Percentiles rank a stretch among this genome's conserved stretches.
phyloP scores from a whole-genome alignment of 805 yeast species.

The Ogataea nonfermentans region DNA sequence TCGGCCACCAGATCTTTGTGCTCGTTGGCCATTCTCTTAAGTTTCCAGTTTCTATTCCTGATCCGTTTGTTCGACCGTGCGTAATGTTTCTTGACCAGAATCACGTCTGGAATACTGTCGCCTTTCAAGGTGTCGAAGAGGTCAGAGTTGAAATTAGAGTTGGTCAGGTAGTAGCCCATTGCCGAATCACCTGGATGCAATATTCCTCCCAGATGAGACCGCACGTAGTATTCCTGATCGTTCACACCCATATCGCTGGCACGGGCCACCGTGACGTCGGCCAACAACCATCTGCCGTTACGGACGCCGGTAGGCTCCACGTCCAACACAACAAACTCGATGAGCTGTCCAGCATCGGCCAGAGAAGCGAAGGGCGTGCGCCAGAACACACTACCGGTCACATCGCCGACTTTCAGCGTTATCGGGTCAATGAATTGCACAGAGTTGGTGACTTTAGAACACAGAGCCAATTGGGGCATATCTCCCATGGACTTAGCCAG shows the following conservation, averaged over 20 bases:
- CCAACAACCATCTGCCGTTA: constrained; percentile 74
- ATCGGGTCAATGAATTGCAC: constrained; percentile 85
- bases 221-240: constrained; percentile 76
- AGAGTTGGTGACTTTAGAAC: constrained; percentile 79
- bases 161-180: constrained; percentile 83
- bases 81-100: constrained; percentile 85
- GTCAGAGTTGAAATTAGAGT: constrained; percentile 85
- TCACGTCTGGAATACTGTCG: constrained; percentile 75
- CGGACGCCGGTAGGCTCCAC: constrained; percentile 87
- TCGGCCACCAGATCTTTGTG: constrained; percentile 84
- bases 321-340: constrained; percentile 87
- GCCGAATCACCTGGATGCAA: constrained; percentile 96
- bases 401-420: constrained; percentile 74
- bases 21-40: constrained; percentile 97
- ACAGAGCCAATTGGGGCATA: constrained; percentile 75
- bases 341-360: constrained; percentile 69
- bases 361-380: constrained; percentile 76
- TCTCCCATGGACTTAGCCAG: constrained; percentile 82
- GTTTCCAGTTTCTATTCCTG: constrained; percentile 83
- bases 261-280: constrained; percentile 90
- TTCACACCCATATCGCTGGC: constrained; percentile 84
- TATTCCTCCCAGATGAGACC: constrained; percentile 92
- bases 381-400: constrained; percentile 74
- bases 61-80: constrained; percentile 71
- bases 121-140: constrained; percentile 70